phyloP scores from a whole-genome alignment of 2,329 filamentous ascomycete genomes.

The Colletotrichum tamarilloi region DNA sequence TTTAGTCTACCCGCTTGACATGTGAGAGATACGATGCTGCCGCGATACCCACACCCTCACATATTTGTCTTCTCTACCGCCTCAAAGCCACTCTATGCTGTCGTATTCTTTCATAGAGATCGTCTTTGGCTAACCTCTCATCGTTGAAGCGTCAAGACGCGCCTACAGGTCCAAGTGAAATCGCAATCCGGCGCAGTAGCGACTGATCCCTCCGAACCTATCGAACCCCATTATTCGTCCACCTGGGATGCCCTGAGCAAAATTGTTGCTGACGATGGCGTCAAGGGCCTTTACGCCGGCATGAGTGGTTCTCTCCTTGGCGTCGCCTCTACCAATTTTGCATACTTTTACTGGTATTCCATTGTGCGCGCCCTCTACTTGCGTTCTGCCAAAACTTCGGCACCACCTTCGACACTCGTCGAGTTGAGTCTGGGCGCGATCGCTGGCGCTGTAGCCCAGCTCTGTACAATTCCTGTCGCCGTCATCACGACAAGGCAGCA shows the following conservation, averaged over 20 bases:
- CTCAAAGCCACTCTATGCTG: neutral
- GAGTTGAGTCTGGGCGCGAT: constrained; percentile 89
- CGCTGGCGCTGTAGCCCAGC: constrained; percentile 89
- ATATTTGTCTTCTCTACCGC: neutral
- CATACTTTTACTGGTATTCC: constrained; percentile 99
- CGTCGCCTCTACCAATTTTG: constrained; percentile 97
- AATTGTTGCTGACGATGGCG: constrained; percentile 83
- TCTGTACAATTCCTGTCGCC: constrained; percentile 96
- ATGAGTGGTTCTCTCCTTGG: constrained; percentile 88
- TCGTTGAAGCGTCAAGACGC: constrained; percentile 84
- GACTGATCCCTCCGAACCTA: constrained; percentile 54
- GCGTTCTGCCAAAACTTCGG: constrained; percentile 61
- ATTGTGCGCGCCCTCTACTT: constrained; percentile 85
- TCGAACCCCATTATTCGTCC: constrained; percentile 82
- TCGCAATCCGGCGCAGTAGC: constrained; percentile 56
- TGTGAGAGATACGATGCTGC: constrained; percentile 69
- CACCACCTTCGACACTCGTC: constrained; percentile 78
- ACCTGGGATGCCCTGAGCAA: constrained; percentile 89
- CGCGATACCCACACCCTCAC: neutral
- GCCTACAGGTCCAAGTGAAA: constrained; percentile 94
- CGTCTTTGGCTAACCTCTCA: constrained; percentile 27
- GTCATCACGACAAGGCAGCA: constrained; percentile 97
- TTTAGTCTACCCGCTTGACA: constrained; percentile 94
- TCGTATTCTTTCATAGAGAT: constrained; percentile 7
- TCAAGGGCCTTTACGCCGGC: constrained; percentile 87